Conservation (phyloP, 2,329 filamentous ascomycete genomes). For the Eutypella sp. region DNA sequence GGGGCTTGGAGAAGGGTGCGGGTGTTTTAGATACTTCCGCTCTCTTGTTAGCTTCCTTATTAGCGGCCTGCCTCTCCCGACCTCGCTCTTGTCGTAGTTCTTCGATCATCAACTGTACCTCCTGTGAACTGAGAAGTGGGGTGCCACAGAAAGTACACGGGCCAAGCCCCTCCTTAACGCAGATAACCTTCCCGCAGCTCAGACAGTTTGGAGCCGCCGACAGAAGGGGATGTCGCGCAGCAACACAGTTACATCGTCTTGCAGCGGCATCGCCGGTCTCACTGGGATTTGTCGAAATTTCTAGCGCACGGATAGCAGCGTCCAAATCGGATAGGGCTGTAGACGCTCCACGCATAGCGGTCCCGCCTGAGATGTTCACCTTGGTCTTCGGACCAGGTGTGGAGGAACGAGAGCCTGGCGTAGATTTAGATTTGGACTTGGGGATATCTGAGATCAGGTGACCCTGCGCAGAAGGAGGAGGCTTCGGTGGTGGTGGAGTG, state of each 20-base stretch:
- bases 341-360: constrained; percentile 76
- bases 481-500: constrained; percentile 41
- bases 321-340: constrained; percentile 66
- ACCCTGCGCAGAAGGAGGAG: constrained; percentile 66
- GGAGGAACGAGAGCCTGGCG: constrained; percentile 45
- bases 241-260: constrained; percentile 82
- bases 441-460: constrained; percentile 76
- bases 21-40: constrained; percentile 60
- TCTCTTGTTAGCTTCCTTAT: constrained; percentile 64
- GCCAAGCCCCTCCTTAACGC: constrained; percentile 86
- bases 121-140: constrained; percentile 64
- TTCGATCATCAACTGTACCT: constrained; percentile 80
- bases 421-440: constrained; percentile 53
- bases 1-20: constrained; percentile 52
- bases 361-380: constrained; percentile 68
- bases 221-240: constrained; percentile 79
- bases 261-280: constrained; percentile 52
- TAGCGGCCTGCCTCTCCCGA: constrained; percentile 76
- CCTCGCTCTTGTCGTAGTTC: constrained; percentile 82
- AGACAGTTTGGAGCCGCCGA: constrained; percentile 91
- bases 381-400: constrained; percentile 57
- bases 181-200: constrained; percentile 90
- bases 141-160: constrained; percentile 87
- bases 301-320: constrained; percentile 80
- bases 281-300: constrained; percentile 85